Evolutionary conservation across 257 asterid species (phyloP).

Genomic region (Solanum habrochaites): DNA sequence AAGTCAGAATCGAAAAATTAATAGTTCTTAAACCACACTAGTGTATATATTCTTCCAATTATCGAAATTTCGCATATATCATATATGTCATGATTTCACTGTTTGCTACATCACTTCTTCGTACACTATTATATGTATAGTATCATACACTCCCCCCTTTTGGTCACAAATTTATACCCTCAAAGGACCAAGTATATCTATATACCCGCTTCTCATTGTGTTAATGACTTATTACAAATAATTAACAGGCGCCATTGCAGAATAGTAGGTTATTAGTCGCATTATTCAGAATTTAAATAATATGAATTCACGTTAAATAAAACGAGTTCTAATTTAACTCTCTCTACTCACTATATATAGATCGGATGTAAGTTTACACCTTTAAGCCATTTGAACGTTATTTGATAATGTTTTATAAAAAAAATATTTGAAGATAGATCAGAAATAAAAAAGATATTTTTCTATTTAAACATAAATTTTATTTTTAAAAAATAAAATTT

Average conservation of each 20-base stretch:
- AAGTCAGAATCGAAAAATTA: too few relatives aligned
- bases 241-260: not conserved
- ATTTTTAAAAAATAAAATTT: not conserved
- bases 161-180: too few relatives aligned
- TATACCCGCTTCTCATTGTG: too few relatives aligned
- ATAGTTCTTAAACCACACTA: not conserved
- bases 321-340: not conserved
- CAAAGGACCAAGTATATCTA: too few relatives aligned
- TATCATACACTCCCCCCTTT: too few relatives aligned
- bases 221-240: too few relatives aligned
- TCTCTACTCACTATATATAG: too few relatives aligned
- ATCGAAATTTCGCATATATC: not conserved
- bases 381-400: not conserved
- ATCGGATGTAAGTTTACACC: not conserved
- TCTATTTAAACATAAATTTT: not conserved
- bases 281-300: not conserved
- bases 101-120: not conserved
- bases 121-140: not conserved
- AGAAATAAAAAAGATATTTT: not conserved
- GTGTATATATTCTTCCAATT: not conserved
- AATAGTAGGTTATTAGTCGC: not conserved
- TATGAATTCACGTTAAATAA: not conserved
- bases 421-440: not conserved
- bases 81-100: slow-evolving; percentile 12
- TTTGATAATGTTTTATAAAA: not conserved